Percentiles rank a stretch among this genome's conserved stretches.
Conservation (phyloP, 1,284 basidiomycete species). For the Ustilago bromivora region DNA sequence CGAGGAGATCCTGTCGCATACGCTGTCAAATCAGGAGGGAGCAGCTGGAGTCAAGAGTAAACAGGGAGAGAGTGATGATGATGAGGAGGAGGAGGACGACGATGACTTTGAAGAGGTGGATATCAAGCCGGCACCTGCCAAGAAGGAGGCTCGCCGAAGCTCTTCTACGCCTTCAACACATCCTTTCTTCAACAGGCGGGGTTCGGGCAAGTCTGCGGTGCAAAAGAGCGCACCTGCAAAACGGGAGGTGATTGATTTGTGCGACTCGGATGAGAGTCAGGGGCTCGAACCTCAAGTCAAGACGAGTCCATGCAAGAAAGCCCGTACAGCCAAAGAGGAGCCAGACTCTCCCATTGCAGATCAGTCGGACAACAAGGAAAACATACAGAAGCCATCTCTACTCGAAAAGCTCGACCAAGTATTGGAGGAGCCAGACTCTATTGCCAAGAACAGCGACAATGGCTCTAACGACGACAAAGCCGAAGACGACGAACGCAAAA, state of each 20-base stretch:
- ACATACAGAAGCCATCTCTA: slow-evolving; percentile 7
- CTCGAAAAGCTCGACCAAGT: slow-evolving; percentile 28
- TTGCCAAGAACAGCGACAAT: slow-evolving; percentile 28
- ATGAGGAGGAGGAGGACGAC: slow-evolving; percentile 29
- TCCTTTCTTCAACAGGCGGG: slow-evolving; percentile 23
- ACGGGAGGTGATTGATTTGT: slow-evolving; percentile 43
- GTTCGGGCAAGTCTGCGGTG: not conserved
- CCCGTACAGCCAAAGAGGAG: slow-evolving; percentile 17
- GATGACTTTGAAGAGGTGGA: slow-evolving; percentile 70
- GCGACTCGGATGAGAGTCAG: slow-evolving; percentile 24
- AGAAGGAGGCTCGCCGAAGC: not conserved
- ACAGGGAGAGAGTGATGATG: slow-evolving; percentile 24
- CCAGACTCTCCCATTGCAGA: not conserved
- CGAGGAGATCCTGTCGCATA: slow-evolving; percentile 40
- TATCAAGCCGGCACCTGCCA: slow-evolving; percentile 9
- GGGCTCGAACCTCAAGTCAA: slow-evolving; percentile 6
- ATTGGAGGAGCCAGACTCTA: slow-evolving; percentile 1
- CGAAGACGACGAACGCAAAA: slow-evolving; percentile 53
- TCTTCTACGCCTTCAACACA: not conserved
- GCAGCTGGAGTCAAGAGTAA: slow-evolving; percentile 11
- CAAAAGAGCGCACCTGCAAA: slow-evolving; percentile 3
- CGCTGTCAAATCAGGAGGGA: slow-evolving; percentile 32
- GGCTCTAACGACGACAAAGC: slow-evolving; percentile 25
- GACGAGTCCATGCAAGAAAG: slow-evolving; percentile 19
- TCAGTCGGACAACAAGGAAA: not conserved